Conservation (phyloP, 805 yeast genomes). For the Candida fluviatilis region DNA sequence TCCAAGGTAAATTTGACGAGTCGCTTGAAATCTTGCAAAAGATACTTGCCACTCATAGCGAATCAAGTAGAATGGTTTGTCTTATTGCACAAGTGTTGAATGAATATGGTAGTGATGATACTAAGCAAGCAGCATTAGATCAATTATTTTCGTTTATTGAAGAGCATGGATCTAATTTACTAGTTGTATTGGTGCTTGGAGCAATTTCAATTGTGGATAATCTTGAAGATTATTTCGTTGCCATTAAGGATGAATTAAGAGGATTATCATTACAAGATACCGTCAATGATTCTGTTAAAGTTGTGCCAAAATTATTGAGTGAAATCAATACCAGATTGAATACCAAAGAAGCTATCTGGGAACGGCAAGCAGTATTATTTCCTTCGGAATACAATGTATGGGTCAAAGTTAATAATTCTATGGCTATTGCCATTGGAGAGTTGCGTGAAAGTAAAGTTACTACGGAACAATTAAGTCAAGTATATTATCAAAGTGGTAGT, state of each 20-base stretch:
- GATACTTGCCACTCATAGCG: conserved; percentile 51
- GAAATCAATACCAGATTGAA: conserved; percentile 45
- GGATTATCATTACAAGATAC: conserved; percentile 44
- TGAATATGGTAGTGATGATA: conserved; percentile 70
- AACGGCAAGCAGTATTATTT: conserved; percentile 66
- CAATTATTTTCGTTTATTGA: conserved; percentile 69
- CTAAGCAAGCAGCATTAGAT: conserved; percentile 79
- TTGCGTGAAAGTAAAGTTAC: conserved; percentile 47
- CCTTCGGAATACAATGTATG: conserved; percentile 71
- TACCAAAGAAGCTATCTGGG: conserved; percentile 43
- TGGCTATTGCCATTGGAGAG: conserved; percentile 57
- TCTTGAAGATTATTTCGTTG: conserved; percentile 53
- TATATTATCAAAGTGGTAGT: conserved; percentile 45
- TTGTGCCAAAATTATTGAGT: conserved; percentile 56
- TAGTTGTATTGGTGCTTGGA: conserved; percentile 71
- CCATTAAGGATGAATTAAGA: conserved; percentile 64
- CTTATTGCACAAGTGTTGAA: conserved; percentile 76
- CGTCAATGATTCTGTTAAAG: conserved; percentile 46
- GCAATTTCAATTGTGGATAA: conserved; percentile 70
- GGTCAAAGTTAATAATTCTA: conserved; percentile 53
- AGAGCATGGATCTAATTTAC: conserved; percentile 58
- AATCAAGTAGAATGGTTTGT: conserved; percentile 63
- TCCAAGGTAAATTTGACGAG: conserved; percentile 54
- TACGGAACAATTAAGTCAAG: conserved; percentile 48
- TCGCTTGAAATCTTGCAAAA: conserved; percentile 65